phyloP scores from a whole-genome alignment of 2,329 filamentous ascomycete species.

The Aspergillus ochraceoroseus region DNA sequence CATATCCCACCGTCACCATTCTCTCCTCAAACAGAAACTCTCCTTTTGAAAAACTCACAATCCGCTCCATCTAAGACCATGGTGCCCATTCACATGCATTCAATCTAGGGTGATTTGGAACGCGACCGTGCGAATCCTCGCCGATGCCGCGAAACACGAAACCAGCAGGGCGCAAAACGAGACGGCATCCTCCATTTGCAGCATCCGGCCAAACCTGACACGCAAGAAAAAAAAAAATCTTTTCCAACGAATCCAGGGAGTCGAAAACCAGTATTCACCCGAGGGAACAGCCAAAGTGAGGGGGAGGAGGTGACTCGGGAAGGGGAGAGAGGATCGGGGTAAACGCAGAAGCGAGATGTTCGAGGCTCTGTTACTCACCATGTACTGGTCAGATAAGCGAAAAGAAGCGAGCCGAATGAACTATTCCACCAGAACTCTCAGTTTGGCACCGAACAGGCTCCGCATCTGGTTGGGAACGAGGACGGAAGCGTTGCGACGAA shows the following conservation, averaged over 20 bases:
- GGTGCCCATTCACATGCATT: not conserved
- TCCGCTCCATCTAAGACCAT: not conserved
- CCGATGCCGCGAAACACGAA: conserved; percentile 7
- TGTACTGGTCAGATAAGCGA: conserved; percentile 24
- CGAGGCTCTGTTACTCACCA: conserved; percentile 24
- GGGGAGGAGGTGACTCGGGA: conserved; percentile 11
- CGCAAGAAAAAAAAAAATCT: not conserved
- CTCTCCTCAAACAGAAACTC: not conserved
- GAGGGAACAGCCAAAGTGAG: conserved; percentile 2
- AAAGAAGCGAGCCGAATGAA: conserved; percentile 26
- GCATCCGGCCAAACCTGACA: conserved; percentile 6
- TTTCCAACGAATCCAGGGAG: not conserved
- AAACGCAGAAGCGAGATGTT: conserved; percentile 17
- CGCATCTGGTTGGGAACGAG: conserved; percentile 17
- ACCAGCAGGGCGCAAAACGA: conserved; percentile 12
- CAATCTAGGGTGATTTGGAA: conserved; percentile 6
- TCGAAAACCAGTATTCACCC: not conserved
- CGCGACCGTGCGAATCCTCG: conserved; percentile 17
- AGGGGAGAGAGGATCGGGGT: conserved; percentile 14
- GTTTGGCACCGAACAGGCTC: conserved; percentile 20
- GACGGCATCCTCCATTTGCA: conserved; percentile 5
- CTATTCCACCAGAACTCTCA: conserved; percentile 26
- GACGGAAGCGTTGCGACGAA: conserved; percentile 18
- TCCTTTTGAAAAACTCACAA: not conserved
- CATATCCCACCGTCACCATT: not conserved